Percentiles rank a stretch among this genome's conserved stretches.
Evolutionary conservation across 345 rosid species (phyloP).

Genomic region (Hibiscus trionum): DNA sequence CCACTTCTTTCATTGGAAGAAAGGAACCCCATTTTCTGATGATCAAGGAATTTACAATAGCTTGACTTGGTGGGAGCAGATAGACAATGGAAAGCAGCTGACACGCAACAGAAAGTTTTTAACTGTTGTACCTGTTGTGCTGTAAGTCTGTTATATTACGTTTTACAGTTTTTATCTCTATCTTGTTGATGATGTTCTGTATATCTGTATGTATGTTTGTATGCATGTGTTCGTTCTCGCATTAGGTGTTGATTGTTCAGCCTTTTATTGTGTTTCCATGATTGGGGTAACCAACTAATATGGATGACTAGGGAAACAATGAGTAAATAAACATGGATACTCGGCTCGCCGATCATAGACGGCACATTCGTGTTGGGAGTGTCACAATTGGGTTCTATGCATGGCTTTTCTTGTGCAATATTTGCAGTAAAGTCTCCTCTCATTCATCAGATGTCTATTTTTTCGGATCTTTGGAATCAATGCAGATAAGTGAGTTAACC

Average conservation of each 20-base stretch:
- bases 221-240: neutral
- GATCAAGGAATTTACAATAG: slow-evolving; percentile 92
- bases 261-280: neutral
- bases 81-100: slow-evolving; percentile 88
- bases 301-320: neutral
- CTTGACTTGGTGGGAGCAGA: slow-evolving; percentile 98
- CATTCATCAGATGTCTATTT: neutral
- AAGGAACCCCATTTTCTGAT: slow-evolving; percentile 90
- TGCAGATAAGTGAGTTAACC: slow-evolving; percentile 28
- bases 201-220: neutral
- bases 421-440: neutral
- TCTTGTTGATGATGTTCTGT: neutral
- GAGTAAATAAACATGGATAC: neutral
- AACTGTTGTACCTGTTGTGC: slow-evolving; percentile 82
- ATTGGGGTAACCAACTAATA: neutral
- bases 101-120: slow-evolving; percentile 85
- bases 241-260: neutral
- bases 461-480: slow-evolving; percentile 94
- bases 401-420: too few relatives aligned
- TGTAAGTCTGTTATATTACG: slow-evolving; percentile 41
- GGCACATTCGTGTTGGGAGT: neutral
- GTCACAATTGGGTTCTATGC: neutral
- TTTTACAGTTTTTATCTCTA: neutral
- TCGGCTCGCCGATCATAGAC: neutral
- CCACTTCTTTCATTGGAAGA: slow-evolving; percentile 96